Conservation (phyloP, 75 land plant species). For the Ceratopteris richardii region DNA sequence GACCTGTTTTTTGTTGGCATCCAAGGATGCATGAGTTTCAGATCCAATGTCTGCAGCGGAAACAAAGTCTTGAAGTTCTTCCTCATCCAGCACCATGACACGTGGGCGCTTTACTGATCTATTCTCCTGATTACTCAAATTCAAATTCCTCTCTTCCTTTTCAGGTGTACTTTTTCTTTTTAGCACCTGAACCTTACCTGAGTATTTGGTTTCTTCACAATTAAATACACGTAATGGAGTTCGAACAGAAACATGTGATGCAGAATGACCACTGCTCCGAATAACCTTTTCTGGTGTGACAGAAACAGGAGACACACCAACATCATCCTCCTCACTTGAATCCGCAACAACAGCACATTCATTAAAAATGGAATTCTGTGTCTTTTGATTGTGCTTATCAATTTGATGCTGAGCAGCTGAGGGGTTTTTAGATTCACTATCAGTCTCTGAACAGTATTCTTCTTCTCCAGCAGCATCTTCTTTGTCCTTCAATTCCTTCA, state of each 20-base stretch:
- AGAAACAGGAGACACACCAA: slow-evolving; percentile 38
- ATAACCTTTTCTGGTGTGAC: slow-evolving; percentile 6
- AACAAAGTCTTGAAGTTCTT: slow-evolving; percentile 24
- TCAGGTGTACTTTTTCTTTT: not conserved
- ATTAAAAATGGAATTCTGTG: too few relatives aligned
- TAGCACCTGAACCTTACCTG: not conserved
- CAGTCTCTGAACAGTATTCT: slow-evolving; percentile 81
- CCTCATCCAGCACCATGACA: slow-evolving; percentile 78
- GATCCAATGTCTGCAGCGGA: not conserved
- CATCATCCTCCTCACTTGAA: slow-evolving; percentile 18
- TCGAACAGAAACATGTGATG: too few relatives aligned
- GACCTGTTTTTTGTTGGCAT: too few relatives aligned
- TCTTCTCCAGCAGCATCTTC: slow-evolving; percentile 14
- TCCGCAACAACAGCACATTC: not conserved
- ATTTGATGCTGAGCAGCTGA: slow-evolving; percentile 6
- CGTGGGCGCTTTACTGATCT: slow-evolving; percentile 55
- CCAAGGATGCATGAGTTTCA: not conserved
- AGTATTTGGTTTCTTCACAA: too few relatives aligned
- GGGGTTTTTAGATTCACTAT: slow-evolving; percentile 11
- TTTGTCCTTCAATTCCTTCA: slow-evolving; percentile 33
- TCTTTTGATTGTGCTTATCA: not conserved
- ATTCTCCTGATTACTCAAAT: not conserved
- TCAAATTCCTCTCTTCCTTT: not conserved
- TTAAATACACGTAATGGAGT: too few relatives aligned
- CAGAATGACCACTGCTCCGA: not conserved